Conservation (phyloP, 108 stramenopile genomes). For the Pseudonitzschia multiseries region DNA sequence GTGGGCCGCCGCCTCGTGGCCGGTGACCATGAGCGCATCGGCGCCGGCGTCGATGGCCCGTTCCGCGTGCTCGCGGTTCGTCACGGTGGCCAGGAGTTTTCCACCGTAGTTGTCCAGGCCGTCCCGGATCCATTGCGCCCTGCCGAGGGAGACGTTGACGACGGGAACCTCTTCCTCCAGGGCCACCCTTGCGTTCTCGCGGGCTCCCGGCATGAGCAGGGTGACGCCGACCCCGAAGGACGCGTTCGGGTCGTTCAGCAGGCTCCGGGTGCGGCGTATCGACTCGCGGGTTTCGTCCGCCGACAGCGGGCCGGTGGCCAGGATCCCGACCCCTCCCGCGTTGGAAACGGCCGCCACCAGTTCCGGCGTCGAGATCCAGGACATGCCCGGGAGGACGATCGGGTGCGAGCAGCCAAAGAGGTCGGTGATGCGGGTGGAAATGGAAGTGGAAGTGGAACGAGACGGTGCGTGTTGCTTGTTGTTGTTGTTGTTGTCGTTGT, state of each 20-base stretch:
- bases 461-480: too few species aligned
- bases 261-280: constrained; percentile 61
- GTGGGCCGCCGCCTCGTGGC: constrained; percentile 92
- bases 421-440: constrained; percentile 63
- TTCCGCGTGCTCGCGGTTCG: constrained; percentile 74
- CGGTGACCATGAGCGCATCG: constrained; percentile 86
- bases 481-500: too few species aligned
- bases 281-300: constrained; percentile 63
- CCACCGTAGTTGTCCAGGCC: constrained; percentile 74
- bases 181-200: constrained; percentile 81
- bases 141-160: constrained; percentile 86
- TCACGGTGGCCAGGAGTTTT: constrained; percentile 79
- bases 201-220: constrained; percentile 84
- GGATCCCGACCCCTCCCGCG: constrained; percentile 80
- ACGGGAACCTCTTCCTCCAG: constrained; percentile 84
- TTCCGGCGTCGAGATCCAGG: constrained; percentile 73
- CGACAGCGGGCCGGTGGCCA: constrained; percentile 84
- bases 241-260: constrained; percentile 65
- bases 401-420: constrained; percentile 80
- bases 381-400: constrained; percentile 82
- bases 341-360: constrained; percentile 91
- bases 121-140: constrained; percentile 82
- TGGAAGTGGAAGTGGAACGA: not conserved
- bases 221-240: constrained; percentile 87
- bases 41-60: constrained; percentile 69